phyloP scores from a whole-genome alignment of 2,329 filamentous ascomycete genomes.

The Fusarium neocosmosporiellum region DNA sequence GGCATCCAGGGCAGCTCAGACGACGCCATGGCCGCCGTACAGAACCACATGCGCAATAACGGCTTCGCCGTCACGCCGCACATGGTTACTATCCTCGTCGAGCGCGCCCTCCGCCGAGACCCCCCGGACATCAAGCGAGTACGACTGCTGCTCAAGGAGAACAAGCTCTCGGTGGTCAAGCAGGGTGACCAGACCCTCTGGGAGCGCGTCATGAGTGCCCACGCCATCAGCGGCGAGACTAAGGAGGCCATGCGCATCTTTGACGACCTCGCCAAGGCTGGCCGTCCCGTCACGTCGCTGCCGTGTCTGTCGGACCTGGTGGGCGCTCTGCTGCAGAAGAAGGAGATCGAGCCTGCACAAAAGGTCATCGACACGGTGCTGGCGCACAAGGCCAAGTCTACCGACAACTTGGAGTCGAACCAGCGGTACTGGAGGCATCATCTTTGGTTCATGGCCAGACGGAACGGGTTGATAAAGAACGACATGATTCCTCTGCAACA shows the following conservation, averaged over 20 bases:
- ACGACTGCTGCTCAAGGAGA: conserved; percentile 69
- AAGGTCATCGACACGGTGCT: conserved; percentile 49
- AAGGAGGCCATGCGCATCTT: conserved; percentile 62
- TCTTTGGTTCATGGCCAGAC: conserved; percentile 61
- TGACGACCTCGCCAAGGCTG: conserved; percentile 53
- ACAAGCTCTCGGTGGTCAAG: conserved; percentile 52
- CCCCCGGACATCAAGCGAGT: conserved; percentile 71
- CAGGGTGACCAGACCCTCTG: conserved; percentile 72
- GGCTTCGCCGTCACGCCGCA: conserved; percentile 68
- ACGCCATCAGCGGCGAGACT: conserved; percentile 65
- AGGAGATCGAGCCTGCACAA: conserved; percentile 44
- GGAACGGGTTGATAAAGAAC: conserved; percentile 52
- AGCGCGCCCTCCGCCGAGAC: conserved; percentile 70
- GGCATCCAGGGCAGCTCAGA: conserved; percentile 52
- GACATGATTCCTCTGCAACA: conserved; percentile 3
- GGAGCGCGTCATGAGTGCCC: conserved; percentile 77
- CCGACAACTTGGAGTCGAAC: conserved; percentile 29
- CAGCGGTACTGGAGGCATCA: conserved; percentile 59
- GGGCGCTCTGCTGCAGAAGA: conserved; percentile 42
- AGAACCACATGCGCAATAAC: conserved; percentile 69
- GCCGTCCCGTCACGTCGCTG: conserved; percentile 56
- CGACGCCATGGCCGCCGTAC: conserved; percentile 67
- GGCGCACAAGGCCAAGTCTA: conserved; percentile 40
- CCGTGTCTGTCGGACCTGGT: conserved; percentile 58
- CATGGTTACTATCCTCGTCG: conserved; percentile 80